These are phyloP conservation scores for Sporothrix variecibatus DNA, from an alignment of 2,329 filamentous ascomycete species.

Conservation along the genomic window DNA sequence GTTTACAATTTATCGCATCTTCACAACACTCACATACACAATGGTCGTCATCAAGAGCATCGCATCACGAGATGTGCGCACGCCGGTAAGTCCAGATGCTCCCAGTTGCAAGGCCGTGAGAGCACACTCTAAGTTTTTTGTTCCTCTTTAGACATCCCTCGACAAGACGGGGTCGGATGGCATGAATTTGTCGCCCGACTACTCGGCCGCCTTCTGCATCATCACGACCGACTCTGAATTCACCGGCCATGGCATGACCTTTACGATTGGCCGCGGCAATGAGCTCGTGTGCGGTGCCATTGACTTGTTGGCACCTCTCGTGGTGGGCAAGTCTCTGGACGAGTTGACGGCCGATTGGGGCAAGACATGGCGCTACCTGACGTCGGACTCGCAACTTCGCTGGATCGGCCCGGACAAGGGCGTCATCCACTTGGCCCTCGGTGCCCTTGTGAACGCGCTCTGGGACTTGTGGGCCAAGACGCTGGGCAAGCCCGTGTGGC, in stretches of 20 bases:
- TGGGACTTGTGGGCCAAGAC: conserved; percentile 96
- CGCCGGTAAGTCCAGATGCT: not conserved
- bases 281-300: conserved; percentile 90
- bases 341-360: conserved; percentile 68
- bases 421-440: conserved; percentile 88
- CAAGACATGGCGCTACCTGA: conserved; percentile 86
- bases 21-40: not conserved
- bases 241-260: conserved; percentile 79
- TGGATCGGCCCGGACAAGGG: conserved; percentile 96
- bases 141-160: conserved; percentile 65
- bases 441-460: conserved; percentile 84
- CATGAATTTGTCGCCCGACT: conserved; percentile 87
- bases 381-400: conserved; percentile 83
- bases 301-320: conserved; percentile 68
- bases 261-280: conserved; percentile 87
- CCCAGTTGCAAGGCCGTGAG: not conserved
- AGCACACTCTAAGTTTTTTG: not conserved
- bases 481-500: conserved; percentile 85
- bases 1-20: not conserved
- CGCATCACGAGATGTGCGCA: not conserved
- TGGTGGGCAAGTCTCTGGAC: conserved; percentile 64
- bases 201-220: conserved; percentile 91
- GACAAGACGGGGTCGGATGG: conserved; percentile 94
- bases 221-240: conserved; percentile 74
- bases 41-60: conserved; percentile 1